Base-by-base conservation (phyloP, 179 eudicot genomes). In the Sideroxylon spinosum region DNA sequence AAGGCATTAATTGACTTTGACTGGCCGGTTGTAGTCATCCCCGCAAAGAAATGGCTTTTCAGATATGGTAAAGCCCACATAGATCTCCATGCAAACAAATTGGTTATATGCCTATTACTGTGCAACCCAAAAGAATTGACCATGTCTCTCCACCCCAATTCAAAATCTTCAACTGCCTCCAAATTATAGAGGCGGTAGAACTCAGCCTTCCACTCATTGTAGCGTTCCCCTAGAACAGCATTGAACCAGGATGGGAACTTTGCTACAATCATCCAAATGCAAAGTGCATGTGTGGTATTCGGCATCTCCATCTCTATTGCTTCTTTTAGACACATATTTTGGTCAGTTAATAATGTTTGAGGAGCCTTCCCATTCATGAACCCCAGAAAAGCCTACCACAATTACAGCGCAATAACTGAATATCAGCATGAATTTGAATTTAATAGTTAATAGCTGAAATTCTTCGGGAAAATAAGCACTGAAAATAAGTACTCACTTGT, bases 221-320 rank as follows among this genome's bases (percentile, higher is more conserved):
- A 93, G 48, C 93, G 88, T 67, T 91, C 97, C 71, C 99, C 97
- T 48, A 95, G 74, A 77, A 93, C 89, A 81, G 99, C 92, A 89
- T 89, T 93, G 77, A 95, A 95, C 99, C 99, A 95, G 48, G 98
- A 93, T 6, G 98, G 97, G 78, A 93, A 95, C 88, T 95, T 95
- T 26, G 93, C 90, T 78, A 88, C 89, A 50, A 91, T 88, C 79
- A 93, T 83, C 98, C 98, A 91, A 71, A 95, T 90, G 88, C 98
- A 95, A 76, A 93, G 90, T 22, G 92, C 93, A 84, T 95, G 98
- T 85, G 89, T 93, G 66, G 92, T 89, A 37, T 88, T 83, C 14
- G 98, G 98, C 95, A 95, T 86, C 86, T 93, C 98, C 87, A 87
- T 77, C 75, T 87, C 62, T 77, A 93, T 86, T 14, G 99, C 98